Evolutionary conservation across 164 flowering plant species (phyloP).

Genomic region (Tetrastigma voinierianum): DNA sequence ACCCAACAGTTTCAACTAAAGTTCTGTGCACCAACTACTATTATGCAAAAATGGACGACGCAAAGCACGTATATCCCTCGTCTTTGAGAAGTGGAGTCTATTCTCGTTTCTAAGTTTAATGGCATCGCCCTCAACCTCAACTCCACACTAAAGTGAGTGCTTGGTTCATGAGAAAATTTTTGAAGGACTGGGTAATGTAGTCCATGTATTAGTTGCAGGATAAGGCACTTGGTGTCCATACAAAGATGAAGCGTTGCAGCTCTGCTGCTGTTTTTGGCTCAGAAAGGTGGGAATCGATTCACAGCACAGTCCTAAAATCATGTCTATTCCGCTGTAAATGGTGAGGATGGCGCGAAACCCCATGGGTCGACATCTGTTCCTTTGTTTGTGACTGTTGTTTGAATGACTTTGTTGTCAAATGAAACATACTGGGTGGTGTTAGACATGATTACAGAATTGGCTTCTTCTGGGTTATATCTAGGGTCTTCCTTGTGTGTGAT

Average conservation of each 20-base stretch:
- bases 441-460: too few relatives aligned
- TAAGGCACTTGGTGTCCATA: conserved; percentile 20
- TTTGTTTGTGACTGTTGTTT: too few relatives aligned
- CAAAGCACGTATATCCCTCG: conserved; percentile 6
- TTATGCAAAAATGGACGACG: conserved; percentile 16
- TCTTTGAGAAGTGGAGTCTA: conserved; percentile 4
- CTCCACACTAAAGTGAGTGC: conserved; percentile 16
- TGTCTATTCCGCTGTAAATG: too few relatives aligned
- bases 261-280: conserved; percentile 2
- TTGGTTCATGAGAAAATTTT: conserved; percentile 4
- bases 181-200: conserved; percentile 11
- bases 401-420: too few relatives aligned
- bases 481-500: too few relatives aligned
- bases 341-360: too few relatives aligned
- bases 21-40: conserved; percentile 3
- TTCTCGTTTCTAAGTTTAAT: conserved; percentile 12
- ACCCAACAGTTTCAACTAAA: conserved; percentile 33
- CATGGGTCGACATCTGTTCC: too few relatives aligned
- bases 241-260: conserved; percentile 23
- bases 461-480: too few relatives aligned
- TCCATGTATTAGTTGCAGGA: conserved; percentile 23
- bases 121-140: conserved; percentile 7
- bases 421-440: too few relatives aligned
- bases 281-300: too few relatives aligned
- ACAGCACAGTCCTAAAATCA: too few relatives aligned